Percentiles rank a stretch among this genome's conserved stretches.
phyloP scores from a whole-genome alignment of 2,329 filamentous ascomycete species.

The Fusarium dimerum region DNA sequence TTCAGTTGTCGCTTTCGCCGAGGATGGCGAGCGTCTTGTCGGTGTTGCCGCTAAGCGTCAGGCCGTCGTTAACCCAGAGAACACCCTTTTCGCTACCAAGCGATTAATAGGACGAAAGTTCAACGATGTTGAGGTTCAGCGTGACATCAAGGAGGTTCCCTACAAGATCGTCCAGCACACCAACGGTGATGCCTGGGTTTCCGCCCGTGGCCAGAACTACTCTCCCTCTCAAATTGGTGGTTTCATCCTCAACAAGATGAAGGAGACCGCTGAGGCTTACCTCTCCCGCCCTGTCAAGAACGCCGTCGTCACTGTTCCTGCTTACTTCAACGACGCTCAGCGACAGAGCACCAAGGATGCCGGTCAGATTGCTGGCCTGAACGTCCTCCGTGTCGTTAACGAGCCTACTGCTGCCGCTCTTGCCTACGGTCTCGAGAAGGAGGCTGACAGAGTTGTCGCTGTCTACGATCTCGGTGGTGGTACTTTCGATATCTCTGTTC shows the following conservation, averaged over 20 bases:
- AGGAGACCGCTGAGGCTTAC: conserved; percentile 95
- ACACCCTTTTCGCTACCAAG: conserved; percentile 98
- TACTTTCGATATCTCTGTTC: conserved; percentile 98
- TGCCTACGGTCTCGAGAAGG: conserved; percentile 95
- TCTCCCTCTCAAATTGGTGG: conserved; percentile 98
- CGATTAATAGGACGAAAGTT: conserved; percentile 98
- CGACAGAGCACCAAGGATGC: conserved; percentile 98
- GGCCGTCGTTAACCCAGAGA: conserved; percentile 97
- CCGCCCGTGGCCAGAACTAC: conserved; percentile 92
- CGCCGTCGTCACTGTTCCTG: conserved; percentile 93
- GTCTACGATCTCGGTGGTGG: conserved; percentile 98
- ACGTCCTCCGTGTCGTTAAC: conserved; percentile 96
- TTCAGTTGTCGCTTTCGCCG: conserved; percentile 92
- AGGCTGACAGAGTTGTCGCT: conserved; percentile 83
- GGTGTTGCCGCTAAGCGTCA: conserved; percentile 98
- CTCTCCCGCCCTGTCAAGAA: conserved; percentile 90
- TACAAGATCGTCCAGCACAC: conserved; percentile 98
- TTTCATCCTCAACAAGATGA: conserved; percentile 97
- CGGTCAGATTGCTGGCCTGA: conserved; percentile 92
- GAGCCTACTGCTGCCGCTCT: conserved; percentile 95
- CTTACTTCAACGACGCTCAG: conserved; percentile 99
- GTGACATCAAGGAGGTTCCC: conserved; percentile 94
- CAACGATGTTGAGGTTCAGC: conserved; percentile 89
- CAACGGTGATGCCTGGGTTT: conserved; percentile 96
- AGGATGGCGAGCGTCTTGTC: conserved; percentile 93